These are phyloP conservation scores for Aspergillus aculeatinus DNA, from an alignment of 2,329 filamentous ascomycete genomes.

Conservation along the genomic window DNA sequence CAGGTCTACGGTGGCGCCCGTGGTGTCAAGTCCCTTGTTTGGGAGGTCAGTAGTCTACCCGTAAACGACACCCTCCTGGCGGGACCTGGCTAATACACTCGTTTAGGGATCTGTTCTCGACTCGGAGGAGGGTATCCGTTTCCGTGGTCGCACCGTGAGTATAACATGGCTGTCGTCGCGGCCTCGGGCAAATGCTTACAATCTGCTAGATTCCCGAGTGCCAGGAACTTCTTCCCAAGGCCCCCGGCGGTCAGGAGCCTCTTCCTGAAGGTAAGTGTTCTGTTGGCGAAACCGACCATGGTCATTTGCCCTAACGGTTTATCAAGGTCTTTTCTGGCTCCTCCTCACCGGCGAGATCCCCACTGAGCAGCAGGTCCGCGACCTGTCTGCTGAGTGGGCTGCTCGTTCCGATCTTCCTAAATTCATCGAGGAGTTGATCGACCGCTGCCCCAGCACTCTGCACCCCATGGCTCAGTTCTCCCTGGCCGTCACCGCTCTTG, in stretches of 20 bases:
- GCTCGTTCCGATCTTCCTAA: conserved; percentile 95
- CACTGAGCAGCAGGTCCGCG: conserved; percentile 95
- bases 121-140: conserved; percentile 97
- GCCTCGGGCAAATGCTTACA: conserved; percentile 23
- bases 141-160: conserved; percentile 87
- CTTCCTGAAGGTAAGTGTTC: conserved; percentile 74
- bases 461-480: conserved; percentile 99
- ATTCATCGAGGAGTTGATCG: conserved; percentile 98
- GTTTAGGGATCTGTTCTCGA: conserved; percentile 83
- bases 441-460: conserved; percentile 97
- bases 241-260: conserved; percentile 92
- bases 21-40: conserved; percentile 97
- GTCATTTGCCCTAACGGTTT: conserved; percentile 3
- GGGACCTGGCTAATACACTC: conserved; percentile 13
- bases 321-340: conserved; percentile 93
- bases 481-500: conserved; percentile 92
- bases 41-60: conserved; percentile 63
- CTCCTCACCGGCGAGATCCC: conserved; percentile 97
- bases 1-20: conserved; percentile 99
- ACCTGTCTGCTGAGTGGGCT: conserved; percentile 97
- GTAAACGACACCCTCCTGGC: background rate
- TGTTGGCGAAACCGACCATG: background rate
- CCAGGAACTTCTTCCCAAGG: conserved; percentile 96
- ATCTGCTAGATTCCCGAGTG: conserved; percentile 79
- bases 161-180: background rate